Evolutionary conservation across 208 protist genomes (phyloP).

Genomic region (Wallacemonas sp.): DNA sequence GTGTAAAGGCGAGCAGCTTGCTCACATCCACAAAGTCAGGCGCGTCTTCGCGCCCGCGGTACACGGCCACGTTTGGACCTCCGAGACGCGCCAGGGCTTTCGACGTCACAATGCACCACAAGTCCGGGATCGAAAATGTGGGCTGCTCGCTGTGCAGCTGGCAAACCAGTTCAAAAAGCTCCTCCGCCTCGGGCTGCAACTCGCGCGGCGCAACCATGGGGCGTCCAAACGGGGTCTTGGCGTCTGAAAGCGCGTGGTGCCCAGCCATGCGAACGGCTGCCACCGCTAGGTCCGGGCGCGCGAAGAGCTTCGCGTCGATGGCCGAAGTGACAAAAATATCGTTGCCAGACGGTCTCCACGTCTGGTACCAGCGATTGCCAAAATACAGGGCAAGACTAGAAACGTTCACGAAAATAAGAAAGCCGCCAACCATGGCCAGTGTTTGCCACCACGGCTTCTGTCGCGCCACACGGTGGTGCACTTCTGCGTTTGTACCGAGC

Average conservation of each 20-base stretch:
- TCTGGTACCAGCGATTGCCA: conserved; percentile 72
- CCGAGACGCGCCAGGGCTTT: conserved; percentile 79
- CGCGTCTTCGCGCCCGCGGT: conserved; percentile 55
- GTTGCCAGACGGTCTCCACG: conserved; percentile 71
- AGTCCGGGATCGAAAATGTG: conserved; percentile 74
- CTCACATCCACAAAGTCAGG: conserved; percentile 25
- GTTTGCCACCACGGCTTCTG: conserved; percentile 88
- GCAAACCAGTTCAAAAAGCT: conserved; percentile 67
- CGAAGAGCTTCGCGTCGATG: conserved; percentile 77
- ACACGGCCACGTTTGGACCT: conserved; percentile 61
- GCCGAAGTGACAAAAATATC: conserved; percentile 50
- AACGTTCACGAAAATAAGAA: conserved; percentile 75
- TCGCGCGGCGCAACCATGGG: conserved; percentile 79
- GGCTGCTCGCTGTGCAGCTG: conserved; percentile 66
- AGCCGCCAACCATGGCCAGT: conserved; percentile 58
- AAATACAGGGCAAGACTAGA: conserved; percentile 57
- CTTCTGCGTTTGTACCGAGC: conserved; percentile 40
- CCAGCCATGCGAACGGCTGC: conserved; percentile 76
- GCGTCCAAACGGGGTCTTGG: conserved; percentile 75
- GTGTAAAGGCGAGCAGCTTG: conserved; percentile 43
- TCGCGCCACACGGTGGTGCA: conserved; percentile 73
- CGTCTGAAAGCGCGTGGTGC: conserved; percentile 71
- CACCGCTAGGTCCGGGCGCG: conserved; percentile 77
- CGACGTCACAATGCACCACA: conserved; percentile 76
- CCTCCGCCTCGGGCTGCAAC: conserved; percentile 60